phyloP scores from a whole-genome alignment of 192 early-diverging fungal genomes.

The Linderina pennispora region DNA sequence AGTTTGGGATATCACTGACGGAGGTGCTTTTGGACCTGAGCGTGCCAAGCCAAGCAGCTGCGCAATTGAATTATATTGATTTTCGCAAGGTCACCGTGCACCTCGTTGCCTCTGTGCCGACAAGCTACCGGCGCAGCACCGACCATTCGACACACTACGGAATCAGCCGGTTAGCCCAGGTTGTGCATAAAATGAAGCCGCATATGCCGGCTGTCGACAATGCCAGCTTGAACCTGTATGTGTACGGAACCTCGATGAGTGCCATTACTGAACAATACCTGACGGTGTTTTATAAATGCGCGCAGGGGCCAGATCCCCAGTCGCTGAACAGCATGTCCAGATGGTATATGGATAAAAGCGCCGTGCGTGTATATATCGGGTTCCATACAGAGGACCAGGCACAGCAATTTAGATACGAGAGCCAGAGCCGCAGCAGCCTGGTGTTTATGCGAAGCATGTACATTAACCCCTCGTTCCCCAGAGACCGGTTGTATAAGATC shows the following conservation, averaged over 20 bases:
- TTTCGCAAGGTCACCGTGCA: constrained; percentile 49
- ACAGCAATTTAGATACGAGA: constrained; percentile 8
- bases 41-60: constrained; percentile 44
- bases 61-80: constrained; percentile 39
- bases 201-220: too few species aligned
- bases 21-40: constrained; percentile 46
- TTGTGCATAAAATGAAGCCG: constrained; percentile 27
- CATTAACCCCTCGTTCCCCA: constrained; percentile 2
- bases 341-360: too few species aligned
- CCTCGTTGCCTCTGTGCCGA: constrained; percentile 51
- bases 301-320: too few species aligned
- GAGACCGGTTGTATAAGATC: constrained; percentile 7
- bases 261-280: too few species aligned
- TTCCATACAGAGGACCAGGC: constrained; percentile 29
- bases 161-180: constrained; percentile 33
- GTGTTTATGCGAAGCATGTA: constrained; percentile 7
- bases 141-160: constrained; percentile 44
- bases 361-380: constrained; percentile 15
- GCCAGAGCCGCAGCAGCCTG: constrained; percentile 2
- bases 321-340: too few species aligned
- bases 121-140: constrained; percentile 16
- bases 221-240: too few species aligned
- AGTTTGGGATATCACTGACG: constrained; percentile 45
- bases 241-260: too few species aligned
- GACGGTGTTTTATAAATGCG: too few species aligned